phyloP scores from a whole-genome alignment of 441 rosid species.

The Pelargonium cotyledonis region DNA sequence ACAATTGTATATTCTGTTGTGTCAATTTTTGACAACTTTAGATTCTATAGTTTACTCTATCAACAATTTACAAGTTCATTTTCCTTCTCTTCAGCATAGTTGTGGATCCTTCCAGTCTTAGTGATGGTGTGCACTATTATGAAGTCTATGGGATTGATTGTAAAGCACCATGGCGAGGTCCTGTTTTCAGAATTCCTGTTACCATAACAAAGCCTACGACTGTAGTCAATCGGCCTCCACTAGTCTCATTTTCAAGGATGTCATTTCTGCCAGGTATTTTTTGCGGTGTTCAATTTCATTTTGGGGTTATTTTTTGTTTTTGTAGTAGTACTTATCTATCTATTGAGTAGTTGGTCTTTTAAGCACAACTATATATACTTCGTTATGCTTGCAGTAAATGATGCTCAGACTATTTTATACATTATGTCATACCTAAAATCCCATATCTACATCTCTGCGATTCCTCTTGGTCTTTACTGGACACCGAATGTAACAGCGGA shows the following conservation, averaged over 20 bases:
- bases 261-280: slow-evolving; percentile 77
- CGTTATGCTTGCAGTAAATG: too few relatives aligned
- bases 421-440: too few relatives aligned
- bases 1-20: too few relatives aligned
- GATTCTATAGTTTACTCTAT: slow-evolving; percentile 14
- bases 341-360: background rate
- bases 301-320: background rate
- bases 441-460: too few relatives aligned
- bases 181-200: slow-evolving; percentile 80
- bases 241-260: slow-evolving; percentile 63
- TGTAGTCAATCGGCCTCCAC: slow-evolving; percentile 58
- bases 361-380: too few relatives aligned
- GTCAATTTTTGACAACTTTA: background rate
- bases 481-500: too few relatives aligned
- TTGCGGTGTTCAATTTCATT: background rate
- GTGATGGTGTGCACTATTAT: slow-evolving; percentile 77
- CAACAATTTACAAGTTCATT: slow-evolving; percentile 15
- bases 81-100: slow-evolving; percentile 60
- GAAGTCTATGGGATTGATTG: slow-evolving; percentile 95
- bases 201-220: slow-evolving; percentile 80
- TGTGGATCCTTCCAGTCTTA: slow-evolving; percentile 85
- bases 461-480: too few relatives aligned
- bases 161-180: slow-evolving; percentile 93
- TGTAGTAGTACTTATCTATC: slow-evolving; percentile 1
- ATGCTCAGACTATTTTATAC: too few relatives aligned